Percentiles rank a stretch among this genome's conserved stretches.
Evolutionary conservation across 768 basidiomycete species (phyloP).

Genomic region (Melanogaster broomeanus): DNA sequence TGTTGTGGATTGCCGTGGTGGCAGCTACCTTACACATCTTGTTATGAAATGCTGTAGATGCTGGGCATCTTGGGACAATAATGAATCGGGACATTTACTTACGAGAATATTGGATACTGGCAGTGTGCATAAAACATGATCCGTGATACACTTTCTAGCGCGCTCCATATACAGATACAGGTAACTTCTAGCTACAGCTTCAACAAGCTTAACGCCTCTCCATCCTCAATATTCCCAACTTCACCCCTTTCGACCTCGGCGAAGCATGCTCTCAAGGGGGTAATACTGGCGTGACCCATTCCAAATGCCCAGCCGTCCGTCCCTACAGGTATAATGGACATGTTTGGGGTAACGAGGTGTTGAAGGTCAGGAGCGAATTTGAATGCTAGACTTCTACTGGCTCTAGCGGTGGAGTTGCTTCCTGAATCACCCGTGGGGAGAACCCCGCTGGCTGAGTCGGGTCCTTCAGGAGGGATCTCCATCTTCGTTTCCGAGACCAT

Average conservation of each 20-base stretch:
- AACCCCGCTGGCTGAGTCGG: conserved; percentile 37
- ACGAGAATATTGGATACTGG: conserved; percentile 8
- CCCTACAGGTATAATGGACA: conserved; percentile 65
- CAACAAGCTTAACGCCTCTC: conserved; percentile 52
- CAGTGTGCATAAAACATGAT: conserved; percentile 8
- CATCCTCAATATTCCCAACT: conserved; percentile 33
- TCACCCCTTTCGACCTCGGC: conserved; percentile 46
- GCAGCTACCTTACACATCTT: conserved; percentile 13
- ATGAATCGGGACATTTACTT: not conserved
- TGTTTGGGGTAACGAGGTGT: conserved; percentile 61
- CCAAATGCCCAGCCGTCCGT: conserved; percentile 82
- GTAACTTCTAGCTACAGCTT: conserved; percentile 44
- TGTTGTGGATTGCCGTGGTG: conserved; percentile 10
- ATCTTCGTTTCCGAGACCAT: conserved; percentile 16
- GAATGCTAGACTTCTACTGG: conserved; percentile 55
- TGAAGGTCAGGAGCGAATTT: conserved; percentile 75
- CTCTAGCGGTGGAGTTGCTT: conserved; percentile 12
- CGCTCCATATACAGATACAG: not conserved
- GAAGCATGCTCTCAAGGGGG: conserved; percentile 75
- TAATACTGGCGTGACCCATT: conserved; percentile 72
- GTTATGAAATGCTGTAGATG: conserved; percentile 18
- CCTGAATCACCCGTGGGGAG: not conserved
- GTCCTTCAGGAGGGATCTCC: conserved; percentile 40
- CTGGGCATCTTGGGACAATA: not conserved
- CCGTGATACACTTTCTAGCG: not conserved